Evolutionary conservation across 2,329 filamentous ascomycete species (phyloP), one percentile per base, ranked within the genome.

Genomic region (Fusarium dlaminii): DNA sequence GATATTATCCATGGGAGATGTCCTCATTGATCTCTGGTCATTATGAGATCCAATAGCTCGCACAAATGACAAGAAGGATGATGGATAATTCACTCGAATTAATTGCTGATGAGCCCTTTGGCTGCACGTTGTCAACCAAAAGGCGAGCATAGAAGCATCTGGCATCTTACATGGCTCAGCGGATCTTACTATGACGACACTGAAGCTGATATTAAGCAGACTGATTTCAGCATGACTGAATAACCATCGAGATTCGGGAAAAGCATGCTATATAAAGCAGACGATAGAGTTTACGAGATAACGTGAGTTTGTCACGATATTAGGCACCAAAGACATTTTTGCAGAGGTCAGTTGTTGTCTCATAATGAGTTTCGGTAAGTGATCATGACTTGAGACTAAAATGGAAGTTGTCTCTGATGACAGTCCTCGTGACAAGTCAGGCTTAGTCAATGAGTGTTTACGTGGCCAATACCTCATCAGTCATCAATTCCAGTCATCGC

Each of bases 301-400:
- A 72, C 73, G 75, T 77, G 75, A 77, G 67, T 34, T 29, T 68
- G 75, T 77, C 75, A 77, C 67, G 67, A 55, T 54, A 43, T 20
- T 54, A 20, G 40, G 24, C 46, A 54, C 29, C 27, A 61, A 59
- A 74, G 73, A 68, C 73, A 76, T 66, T 56, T 52, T 58, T 42
- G 34, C 30, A 29, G 5, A 60, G 46, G 67, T 64, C 70, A 76
- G 71, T 65, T 45, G 55, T 45, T 63, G 58, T 71, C 70, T 63
- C 40, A 60, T 60, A n/a, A 34, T 73, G 66, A 70, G 64, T 66
- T 36, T 61, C 20, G 29, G 34, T 55, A 39, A 49, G 58, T 72
- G 60, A 63, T 36, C 30, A n/a, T 59, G 46, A 58, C 46, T 30
- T 55, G 48, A 34, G 39, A 43, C 63, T 67, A 49, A 63, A 62